These are phyloP conservation scores for Syzygium oleosum DNA, from an alignment of 345 rosid species.

Conservation along the genomic window DNA sequence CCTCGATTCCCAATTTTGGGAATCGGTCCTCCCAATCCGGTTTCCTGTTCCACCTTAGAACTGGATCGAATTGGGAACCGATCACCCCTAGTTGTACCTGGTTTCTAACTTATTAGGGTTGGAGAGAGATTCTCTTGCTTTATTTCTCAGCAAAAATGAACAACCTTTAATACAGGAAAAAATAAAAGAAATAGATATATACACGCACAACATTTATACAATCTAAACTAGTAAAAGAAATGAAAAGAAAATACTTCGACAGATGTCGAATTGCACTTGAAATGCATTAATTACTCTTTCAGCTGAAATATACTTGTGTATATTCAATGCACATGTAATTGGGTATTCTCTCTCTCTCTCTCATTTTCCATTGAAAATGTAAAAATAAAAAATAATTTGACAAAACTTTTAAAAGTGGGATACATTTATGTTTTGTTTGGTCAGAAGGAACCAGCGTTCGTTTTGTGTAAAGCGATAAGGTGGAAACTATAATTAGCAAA, in stretches of 20 bases:
- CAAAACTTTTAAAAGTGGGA: neutral
- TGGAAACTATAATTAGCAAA: neutral
- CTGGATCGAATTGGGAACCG: too few relatives aligned
- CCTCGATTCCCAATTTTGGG: too few relatives aligned
- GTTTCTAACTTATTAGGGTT: neutral
- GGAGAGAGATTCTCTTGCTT: neutral
- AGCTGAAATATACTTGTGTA: too few relatives aligned
- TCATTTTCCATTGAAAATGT: neutral
- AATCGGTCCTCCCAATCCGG: too few relatives aligned
- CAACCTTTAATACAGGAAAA: too few relatives aligned
- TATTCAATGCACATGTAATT: too few relatives aligned
- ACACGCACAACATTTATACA: too few relatives aligned
- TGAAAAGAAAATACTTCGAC: neutral
- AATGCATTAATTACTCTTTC: neutral
- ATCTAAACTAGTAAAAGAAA: neutral
- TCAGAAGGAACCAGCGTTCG: neutral
- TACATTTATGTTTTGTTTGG: neutral
- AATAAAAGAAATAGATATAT: too few relatives aligned
- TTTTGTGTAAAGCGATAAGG: neutral
- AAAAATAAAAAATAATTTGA: neutral
- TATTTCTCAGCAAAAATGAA: too few relatives aligned
- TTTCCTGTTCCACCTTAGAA: too few relatives aligned
- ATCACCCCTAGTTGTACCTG: neutral
- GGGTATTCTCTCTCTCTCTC: neutral
- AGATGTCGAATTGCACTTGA: neutral